A percentile compares a stretch with the other conserved stretches of the same genome.
Conservation (phyloP, 1,284 basidiomycete genomes). For the Ganoderma sp. region DNA sequence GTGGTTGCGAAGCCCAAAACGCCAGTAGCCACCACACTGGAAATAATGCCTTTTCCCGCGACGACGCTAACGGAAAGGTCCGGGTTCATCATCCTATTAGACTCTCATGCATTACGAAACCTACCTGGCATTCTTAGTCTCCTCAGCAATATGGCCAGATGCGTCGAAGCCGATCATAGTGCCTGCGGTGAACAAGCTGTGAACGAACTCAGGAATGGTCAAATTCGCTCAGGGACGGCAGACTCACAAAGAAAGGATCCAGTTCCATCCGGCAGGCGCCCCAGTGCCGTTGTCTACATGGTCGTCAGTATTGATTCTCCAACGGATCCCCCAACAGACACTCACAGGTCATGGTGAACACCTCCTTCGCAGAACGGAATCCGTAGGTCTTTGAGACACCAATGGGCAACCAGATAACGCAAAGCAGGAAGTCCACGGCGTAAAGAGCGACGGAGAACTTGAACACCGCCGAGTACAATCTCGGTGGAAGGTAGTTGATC, state of each 20-base stretch:
- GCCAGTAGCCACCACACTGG: constrained; percentile 76
- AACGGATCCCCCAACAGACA: constrained; percentile 23
- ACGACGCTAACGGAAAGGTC: constrained; percentile 55
- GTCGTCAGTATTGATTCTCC: constrained; percentile 6
- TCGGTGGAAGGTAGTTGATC: constrained; percentile 83
- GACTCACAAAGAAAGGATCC: constrained; percentile 76
- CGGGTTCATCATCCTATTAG: constrained; percentile 5
- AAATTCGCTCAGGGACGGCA: constrained; percentile 16
- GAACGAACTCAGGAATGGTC: constrained; percentile 15
- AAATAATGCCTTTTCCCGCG: constrained; percentile 81
- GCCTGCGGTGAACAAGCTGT: constrained; percentile 81
- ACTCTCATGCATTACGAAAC: constrained; percentile 5
- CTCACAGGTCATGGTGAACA: constrained; percentile 82
- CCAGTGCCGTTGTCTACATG: constrained; percentile 82
- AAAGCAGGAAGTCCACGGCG: constrained; percentile 84
- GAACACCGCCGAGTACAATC: constrained; percentile 75
- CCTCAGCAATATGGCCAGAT: constrained; percentile 87
- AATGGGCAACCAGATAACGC: constrained; percentile 88
- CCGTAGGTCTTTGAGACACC: constrained; percentile 85
- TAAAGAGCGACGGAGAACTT: constrained; percentile 73
- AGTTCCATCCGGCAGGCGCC: constrained; percentile 85
- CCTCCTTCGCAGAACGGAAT: constrained; percentile 78
- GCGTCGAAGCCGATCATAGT: constrained; percentile 89
- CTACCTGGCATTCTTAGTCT: constrained; percentile 85
- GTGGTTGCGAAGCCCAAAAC: constrained; percentile 75